Conservation (phyloP, 176 grass and related monocot species). For the Oryza brachyantha region DNA sequence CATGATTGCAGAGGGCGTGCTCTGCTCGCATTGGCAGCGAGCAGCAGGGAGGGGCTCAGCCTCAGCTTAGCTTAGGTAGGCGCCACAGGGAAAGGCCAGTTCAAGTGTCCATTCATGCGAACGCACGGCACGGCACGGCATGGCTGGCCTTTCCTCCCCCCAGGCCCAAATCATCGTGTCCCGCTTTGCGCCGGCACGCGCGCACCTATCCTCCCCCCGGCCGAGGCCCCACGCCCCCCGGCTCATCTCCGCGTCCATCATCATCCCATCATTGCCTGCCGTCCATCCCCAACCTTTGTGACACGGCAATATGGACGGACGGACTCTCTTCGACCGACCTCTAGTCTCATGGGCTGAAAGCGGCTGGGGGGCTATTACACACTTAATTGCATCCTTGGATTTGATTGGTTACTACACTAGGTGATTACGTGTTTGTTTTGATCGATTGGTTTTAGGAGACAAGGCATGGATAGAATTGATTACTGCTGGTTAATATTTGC, state of each 20-base stretch:
- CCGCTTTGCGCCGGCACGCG: conserved; percentile 56
- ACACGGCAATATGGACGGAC: conserved; percentile 15
- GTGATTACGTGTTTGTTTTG: not conserved
- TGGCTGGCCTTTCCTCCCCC: too few relatives aligned
- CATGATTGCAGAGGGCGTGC: conserved; percentile 47
- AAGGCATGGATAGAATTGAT: not conserved
- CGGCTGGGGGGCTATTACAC: not conserved
- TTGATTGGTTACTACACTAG: not conserved
- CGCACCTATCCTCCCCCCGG: conserved; percentile 17
- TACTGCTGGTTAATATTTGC: not conserved
- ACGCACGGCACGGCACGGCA: too few relatives aligned
- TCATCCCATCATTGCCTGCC: conserved; percentile 56
- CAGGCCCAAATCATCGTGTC: conserved; percentile 51
- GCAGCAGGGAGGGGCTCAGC: too few relatives aligned
- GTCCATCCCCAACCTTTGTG: conserved; percentile 19
- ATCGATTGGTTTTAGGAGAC: not conserved
- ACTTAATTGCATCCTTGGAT: not conserved
- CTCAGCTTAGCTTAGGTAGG: not conserved
- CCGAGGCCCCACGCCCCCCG: not conserved
- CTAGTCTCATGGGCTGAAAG: not conserved
- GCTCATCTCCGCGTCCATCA: conserved; percentile 47
- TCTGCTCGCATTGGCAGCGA: conserved; percentile 9
- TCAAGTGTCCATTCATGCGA: conserved; percentile 48
- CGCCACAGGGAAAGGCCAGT: not conserved
- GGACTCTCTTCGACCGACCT: not conserved